Base-by-base conservation (phyloP, 2,329 filamentous ascomycete genomes). In the Epicoccum nigrum region DNA sequence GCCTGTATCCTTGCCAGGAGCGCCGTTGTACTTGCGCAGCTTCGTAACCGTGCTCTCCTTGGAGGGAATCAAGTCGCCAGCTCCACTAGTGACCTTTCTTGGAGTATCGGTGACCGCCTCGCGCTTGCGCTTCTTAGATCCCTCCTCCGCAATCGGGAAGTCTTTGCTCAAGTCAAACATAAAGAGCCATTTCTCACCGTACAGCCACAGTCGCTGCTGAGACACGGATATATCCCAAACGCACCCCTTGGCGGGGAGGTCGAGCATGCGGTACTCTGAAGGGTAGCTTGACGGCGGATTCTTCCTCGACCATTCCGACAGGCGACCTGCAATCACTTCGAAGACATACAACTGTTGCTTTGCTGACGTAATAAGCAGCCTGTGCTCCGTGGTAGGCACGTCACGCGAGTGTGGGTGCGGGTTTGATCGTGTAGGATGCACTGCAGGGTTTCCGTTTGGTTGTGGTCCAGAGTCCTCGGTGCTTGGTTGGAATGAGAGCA, bases 141-240 rank as follows among this genome's bases (percentile, higher is more conserved):
- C 45, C n/a, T 55, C 59, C 4, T 65, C 61, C 6, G 62, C 51
- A 16, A 68, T 59, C 1, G 65, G 55, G 40, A 94, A 81, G 70
- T 96, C 88, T 64, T 83, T 82, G 16, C 83, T 83, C 23, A 96
- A 77, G 70, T 97, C 92, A 54, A 99, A 84, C 92, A 97, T 97
- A 76, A 90, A 92, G 19, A 99, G 74, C 82, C 92, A 97, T 1
- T 84, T 86, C 32, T 85, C 83, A 6, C 93, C 92, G 66, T 96
- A 97, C 16, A 97, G 76, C 91, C 93, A 97, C 7, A 93, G 75
- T 12, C 93, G 83, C 39, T 70, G 60, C 17, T 63, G 55, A 1
- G 58, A 46, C 38, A 85, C 78, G n/a, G 76, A 62, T 1, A 87
- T 79, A 67, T 95, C 89, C 92, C 93, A 97, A 31, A 96, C 73